These are phyloP conservation scores for Phytophthora cajani DNA, from an alignment of 352 stramenopile species.

Conservation along the genomic window DNA sequence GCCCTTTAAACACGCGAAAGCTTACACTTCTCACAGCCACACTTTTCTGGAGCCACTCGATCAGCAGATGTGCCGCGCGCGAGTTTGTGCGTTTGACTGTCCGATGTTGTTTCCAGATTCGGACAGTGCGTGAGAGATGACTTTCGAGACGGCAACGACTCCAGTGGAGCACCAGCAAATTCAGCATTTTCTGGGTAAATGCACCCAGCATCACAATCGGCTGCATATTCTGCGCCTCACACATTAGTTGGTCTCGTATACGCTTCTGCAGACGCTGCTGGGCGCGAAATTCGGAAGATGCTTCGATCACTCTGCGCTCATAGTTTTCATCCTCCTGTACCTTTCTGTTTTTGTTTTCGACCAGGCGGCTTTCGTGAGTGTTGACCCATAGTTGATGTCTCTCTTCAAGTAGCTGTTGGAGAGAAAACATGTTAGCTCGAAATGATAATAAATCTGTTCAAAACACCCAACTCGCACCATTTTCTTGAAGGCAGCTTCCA, in stretches of 20 bases:
- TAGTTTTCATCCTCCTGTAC: conserved; percentile 53
- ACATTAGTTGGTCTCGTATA: conserved; percentile 42
- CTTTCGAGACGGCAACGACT: conserved; percentile 40
- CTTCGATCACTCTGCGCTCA: conserved; percentile 51
- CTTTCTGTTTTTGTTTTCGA: conserved; percentile 44
- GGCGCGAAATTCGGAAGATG: conserved; percentile 53
- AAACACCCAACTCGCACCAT: conserved; percentile 27
- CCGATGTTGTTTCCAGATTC: conserved; percentile 55
- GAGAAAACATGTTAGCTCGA: not conserved
- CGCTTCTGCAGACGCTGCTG: conserved; percentile 50
- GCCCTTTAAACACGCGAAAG: conserved; percentile 62
- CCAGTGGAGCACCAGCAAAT: conserved; percentile 47
- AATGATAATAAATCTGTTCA: no score
- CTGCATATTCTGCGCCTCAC: conserved; percentile 48
- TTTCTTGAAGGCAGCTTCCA: conserved; percentile 61
- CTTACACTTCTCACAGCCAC: conserved; percentile 59
- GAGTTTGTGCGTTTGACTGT: conserved; percentile 39
- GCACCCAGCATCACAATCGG: conserved; percentile 54
- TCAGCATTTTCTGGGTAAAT: conserved; percentile 56
- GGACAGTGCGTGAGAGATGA: conserved; percentile 47
- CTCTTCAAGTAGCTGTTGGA: conserved; percentile 48
- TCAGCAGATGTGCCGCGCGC: conserved; percentile 46
- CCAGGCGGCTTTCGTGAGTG: conserved; percentile 44
- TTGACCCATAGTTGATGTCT: conserved; percentile 49
- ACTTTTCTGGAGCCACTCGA: conserved; percentile 72